Percentiles rank a stretch among this genome's conserved stretches.
These are phyloP conservation scores for Globomyces sp. DNA, from an alignment of 371 early-diverging fungal species.

Conservation along the genomic window DNA sequence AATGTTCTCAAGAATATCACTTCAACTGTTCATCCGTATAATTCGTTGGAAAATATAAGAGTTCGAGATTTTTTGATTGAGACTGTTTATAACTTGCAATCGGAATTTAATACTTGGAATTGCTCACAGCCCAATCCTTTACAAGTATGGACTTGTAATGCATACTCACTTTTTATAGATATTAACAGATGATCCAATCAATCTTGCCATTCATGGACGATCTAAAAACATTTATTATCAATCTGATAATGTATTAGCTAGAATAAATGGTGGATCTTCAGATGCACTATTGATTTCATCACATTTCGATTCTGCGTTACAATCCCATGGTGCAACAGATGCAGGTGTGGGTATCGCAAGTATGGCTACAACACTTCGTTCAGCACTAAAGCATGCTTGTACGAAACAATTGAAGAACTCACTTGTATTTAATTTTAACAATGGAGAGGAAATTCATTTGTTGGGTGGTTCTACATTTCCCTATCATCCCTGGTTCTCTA, in stretches of 20 bases:
- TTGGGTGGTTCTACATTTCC: conserved; percentile 68
- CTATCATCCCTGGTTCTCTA: conserved; percentile 66
- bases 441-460: conserved; percentile 67
- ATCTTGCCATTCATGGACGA: background rate
- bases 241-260: conserved; percentile 41
- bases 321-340: conserved; percentile 77
- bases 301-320: conserved; percentile 65
- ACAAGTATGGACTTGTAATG: too few relatives aligned
- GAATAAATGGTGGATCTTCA: conserved; percentile 22
- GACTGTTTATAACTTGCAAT: background rate
- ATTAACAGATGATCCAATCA: background rate
- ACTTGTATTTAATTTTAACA: conserved; percentile 74
- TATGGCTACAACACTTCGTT: conserved; percentile 50
- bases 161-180: too few relatives aligned
- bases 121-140: too few relatives aligned
- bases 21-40: conserved; percentile 1
- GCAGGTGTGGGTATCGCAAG: conserved; percentile 73
- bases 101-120: background rate
- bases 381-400: background rate
- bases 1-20: conserved; percentile 7
- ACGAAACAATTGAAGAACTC: conserved; percentile 53
- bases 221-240: conserved; percentile 31
- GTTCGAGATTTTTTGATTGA: conserved; percentile 3
- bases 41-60: background rate
- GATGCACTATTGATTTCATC: conserved; percentile 43